These are phyloP conservation scores for Pyrenochaeta sp. DNA, from an alignment of 2,329 filamentous ascomycete genomes.

Conservation along the genomic window DNA sequence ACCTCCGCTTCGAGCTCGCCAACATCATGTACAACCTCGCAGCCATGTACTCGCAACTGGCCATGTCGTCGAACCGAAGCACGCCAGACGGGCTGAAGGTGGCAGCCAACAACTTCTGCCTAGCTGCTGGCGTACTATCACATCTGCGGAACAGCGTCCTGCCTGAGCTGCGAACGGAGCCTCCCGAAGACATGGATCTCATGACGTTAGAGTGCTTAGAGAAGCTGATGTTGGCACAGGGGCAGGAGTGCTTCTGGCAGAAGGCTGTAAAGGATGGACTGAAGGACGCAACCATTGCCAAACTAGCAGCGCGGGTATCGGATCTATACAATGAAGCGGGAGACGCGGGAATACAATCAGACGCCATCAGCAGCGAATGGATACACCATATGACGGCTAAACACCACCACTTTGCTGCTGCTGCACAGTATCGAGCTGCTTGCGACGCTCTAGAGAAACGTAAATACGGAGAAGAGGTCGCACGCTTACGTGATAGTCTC, in stretches of 20 bases:
- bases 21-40: conserved; percentile 95
- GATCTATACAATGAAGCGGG: conserved; percentile 87
- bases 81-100: conserved; percentile 84
- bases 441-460: conserved; percentile 92
- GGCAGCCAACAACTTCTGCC: conserved; percentile 89
- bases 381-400: conserved; percentile 98
- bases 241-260: conserved; percentile 97
- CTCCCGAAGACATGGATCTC: conserved; percentile 95
- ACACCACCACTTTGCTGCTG: conserved; percentile 95
- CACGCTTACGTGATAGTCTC: conserved; percentile 82
- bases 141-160: conserved; percentile 80
- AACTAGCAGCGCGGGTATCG: conserved; percentile 87
- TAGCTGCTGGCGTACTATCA: conserved; percentile 82
- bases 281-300: conserved; percentile 91
- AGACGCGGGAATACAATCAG: conserved; percentile 86
- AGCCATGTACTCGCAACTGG: conserved; percentile 91
- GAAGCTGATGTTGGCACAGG: conserved; percentile 87
- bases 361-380: conserved; percentile 91
- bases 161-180: conserved; percentile 81
- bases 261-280: conserved; percentile 94
- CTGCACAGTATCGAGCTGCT: conserved; percentile 90
- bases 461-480: conserved; percentile 95
- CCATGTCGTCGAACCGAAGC: conserved; percentile 78
- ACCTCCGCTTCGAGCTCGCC: conserved; percentile 81
- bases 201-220: conserved; percentile 84